Conservation (phyloP, 306 rosid genomes). For the Quercus rubra region DNA sequence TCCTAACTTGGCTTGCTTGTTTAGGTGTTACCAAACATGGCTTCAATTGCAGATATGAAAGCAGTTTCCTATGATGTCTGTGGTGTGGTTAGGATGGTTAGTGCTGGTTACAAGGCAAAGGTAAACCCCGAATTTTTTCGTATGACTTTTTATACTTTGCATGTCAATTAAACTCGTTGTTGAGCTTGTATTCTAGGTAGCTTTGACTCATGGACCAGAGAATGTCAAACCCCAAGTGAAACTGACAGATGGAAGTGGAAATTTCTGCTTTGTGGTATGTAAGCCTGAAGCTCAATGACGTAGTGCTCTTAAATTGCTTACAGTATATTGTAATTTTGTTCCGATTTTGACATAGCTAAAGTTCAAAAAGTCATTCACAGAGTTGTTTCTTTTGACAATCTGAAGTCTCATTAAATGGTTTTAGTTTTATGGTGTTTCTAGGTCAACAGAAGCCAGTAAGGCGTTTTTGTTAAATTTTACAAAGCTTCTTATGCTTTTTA, state of each 20-base stretch:
- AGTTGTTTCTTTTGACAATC: conserved; percentile 17
- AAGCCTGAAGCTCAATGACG: conserved; percentile 4
- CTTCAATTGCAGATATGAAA: conserved; percentile 72
- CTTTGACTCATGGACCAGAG: conserved; percentile 98
- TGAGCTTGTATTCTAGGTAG: conserved; percentile 52
- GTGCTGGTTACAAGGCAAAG: conserved; percentile 75
- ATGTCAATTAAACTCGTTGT: conserved; percentile 17
- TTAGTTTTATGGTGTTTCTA: conserved; percentile 3
- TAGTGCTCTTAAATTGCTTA: background rate
- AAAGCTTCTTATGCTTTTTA: conserved; percentile 11
- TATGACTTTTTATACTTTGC: conserved; percentile 20
- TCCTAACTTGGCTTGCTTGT: conserved; percentile 20
- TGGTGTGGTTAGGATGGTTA: conserved; percentile 74
- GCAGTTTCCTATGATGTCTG: conserved; percentile 84
- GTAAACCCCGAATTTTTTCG: conserved; percentile 30
- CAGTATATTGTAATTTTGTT: conserved; percentile 14
- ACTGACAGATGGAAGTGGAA: conserved; percentile 76
- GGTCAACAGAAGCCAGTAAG: conserved; percentile 9
- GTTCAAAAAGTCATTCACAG: conserved; percentile 19
- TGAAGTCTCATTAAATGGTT: background rate
- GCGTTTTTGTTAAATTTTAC: conserved; percentile 3
- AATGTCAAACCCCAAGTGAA: conserved; percentile 88
- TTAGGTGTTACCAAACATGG: conserved; percentile 98
- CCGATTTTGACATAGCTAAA: conserved; percentile 9
- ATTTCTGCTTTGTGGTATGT: conserved; percentile 93